Conservation (phyloP, 306 rosid genomes). For the Vigna angularis region DNA sequence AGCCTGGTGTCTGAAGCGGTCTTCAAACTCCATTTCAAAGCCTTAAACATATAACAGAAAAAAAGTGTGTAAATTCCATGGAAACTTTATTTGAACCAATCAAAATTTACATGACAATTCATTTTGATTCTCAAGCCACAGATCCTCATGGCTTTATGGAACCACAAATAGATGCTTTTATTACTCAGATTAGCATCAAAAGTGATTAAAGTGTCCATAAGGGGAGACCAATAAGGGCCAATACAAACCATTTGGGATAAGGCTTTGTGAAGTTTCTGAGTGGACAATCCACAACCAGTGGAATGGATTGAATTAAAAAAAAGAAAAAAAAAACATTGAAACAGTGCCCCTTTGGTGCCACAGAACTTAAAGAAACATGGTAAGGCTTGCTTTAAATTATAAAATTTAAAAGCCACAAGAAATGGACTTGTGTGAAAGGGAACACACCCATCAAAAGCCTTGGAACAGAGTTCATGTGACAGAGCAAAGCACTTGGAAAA, state of each 20-base stretch:
- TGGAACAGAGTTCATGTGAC: conserved; percentile 50
- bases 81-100: conserved; percentile 33
- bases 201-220: conserved; percentile 33
- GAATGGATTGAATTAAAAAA: conserved; percentile 34
- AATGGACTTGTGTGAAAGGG: conserved; percentile 35
- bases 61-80: conserved; percentile 41
- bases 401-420: conserved; percentile 41
- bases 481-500: conserved; percentile 46
- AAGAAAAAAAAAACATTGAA: conserved; percentile 40
- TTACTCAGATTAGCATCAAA: conserved; percentile 65
- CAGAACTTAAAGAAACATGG: conserved; percentile 31
- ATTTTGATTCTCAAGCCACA: conserved; percentile 40
- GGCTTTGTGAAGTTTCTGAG: conserved; percentile 54
- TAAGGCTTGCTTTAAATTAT: conserved; percentile 34
- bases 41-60: conserved; percentile 43
- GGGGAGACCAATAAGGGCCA: conserved; percentile 39
- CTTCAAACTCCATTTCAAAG: conserved; percentile 74
- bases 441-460: conserved; percentile 31
- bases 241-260: conserved; percentile 47
- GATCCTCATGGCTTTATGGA: conserved; percentile 41
- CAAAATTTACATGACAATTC: conserved; percentile 43
- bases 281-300: conserved; percentile 61
- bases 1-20: conserved; percentile 68
- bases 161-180: conserved; percentile 29
- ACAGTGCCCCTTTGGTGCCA: conserved; percentile 43